Conservation (phyloP, 1,139 yeast species). For the Barnettozyma hawaiiensis region DNA sequence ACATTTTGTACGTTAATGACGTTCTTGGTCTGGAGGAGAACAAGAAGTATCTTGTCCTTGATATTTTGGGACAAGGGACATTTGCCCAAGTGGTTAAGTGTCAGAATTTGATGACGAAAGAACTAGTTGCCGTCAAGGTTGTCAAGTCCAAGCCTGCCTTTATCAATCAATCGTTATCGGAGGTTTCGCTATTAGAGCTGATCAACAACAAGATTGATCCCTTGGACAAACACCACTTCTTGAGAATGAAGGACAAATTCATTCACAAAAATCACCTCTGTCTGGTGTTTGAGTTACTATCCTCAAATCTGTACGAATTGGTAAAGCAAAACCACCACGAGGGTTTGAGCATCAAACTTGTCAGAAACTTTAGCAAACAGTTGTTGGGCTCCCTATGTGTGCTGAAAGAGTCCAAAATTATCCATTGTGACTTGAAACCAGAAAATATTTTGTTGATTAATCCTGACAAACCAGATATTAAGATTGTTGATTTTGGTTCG, state of each 20-base stretch:
- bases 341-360: constrained; percentile 78
- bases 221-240: constrained; percentile 63
- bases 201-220: constrained; percentile 70
- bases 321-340: constrained; percentile 91
- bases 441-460: constrained; percentile 82
- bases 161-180: constrained; percentile 86
- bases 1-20: constrained; percentile 90
- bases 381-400: constrained; percentile 74
- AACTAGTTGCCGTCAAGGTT: constrained; percentile 90
- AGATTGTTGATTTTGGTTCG: constrained; percentile 94
- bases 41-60: constrained; percentile 80
- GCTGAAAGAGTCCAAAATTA: constrained; percentile 75
- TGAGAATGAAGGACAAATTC: constrained; percentile 79
- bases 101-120: constrained; percentile 83
- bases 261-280: constrained; percentile 92
- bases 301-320: constrained; percentile 84
- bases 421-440: constrained; percentile 96
- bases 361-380: constrained; percentile 73
- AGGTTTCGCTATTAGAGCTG: constrained; percentile 79
- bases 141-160: constrained; percentile 91
- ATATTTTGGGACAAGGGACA: constrained; percentile 91
- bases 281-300: constrained; percentile 82
- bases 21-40: constrained; percentile 86
- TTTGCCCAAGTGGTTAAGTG: constrained; percentile 98
- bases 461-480: constrained; percentile 82